These are phyloP conservation scores for Rhynchosporium secalis DNA, from an alignment of 2,329 filamentous ascomycete genomes.

Conservation along the genomic window DNA sequence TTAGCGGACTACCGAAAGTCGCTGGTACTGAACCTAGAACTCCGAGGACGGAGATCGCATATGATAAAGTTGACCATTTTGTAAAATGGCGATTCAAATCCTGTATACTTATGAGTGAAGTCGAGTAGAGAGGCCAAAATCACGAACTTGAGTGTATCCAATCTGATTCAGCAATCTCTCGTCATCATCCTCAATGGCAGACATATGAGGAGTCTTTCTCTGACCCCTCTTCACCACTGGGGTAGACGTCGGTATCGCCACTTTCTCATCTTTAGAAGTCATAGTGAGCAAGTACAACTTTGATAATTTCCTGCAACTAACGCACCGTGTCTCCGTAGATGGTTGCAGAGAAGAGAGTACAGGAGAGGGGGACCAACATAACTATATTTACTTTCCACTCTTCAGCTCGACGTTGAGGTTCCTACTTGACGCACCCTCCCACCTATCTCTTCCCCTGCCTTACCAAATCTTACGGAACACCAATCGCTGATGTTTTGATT, in stretches of 20 bases:
- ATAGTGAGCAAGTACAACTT: conserved; percentile 18
- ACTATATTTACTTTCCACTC: background rate
- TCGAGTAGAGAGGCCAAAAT: background rate
- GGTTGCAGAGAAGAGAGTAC: background rate
- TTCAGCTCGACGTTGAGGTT: background rate
- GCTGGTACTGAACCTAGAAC: conserved; percentile 66
- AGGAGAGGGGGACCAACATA: background rate
- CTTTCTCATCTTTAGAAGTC: conserved; percentile 21
- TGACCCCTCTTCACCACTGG: background rate
- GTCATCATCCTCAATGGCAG: conserved; percentile 57
- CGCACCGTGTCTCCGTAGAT: background rate
- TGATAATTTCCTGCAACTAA: background rate
- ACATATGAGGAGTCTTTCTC: conserved; percentile 40
- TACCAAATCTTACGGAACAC: background rate
- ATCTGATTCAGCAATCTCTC: conserved; percentile 60
- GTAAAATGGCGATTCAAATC: conserved; percentile 63
- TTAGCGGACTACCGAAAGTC: conserved; percentile 59
- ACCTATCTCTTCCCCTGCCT: background rate
- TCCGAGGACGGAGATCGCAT: conserved; percentile 65
- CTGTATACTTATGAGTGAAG: conserved; percentile 40
- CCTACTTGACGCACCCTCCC: background rate
- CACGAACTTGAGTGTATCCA: conserved; percentile 60
- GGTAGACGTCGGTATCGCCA: background rate
- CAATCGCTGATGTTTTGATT: background rate
- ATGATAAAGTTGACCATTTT: conserved; percentile 66